Conservation (phyloP, 345 rosid genomes). For the Reutealis trisperma region DNA sequence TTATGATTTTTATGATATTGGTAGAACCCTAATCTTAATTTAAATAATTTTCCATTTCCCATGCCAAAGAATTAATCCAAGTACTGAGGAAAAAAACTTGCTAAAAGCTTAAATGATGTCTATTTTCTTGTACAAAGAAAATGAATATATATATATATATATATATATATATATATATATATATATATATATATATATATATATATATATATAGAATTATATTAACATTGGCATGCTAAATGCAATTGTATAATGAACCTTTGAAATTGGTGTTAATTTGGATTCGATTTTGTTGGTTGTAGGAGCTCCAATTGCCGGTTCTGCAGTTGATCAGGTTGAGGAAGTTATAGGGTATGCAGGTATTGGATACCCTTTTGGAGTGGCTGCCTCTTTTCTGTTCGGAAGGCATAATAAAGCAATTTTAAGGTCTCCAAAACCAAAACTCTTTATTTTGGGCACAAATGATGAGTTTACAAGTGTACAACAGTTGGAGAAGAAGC, state of each 20-base stretch:
- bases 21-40: not conserved
- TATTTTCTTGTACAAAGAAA: too few relatives aligned
- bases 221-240: too few relatives aligned
- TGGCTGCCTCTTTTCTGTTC: conserved; percentile 8
- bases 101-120: too few relatives aligned
- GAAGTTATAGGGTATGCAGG: conserved; percentile 19
- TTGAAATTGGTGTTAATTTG: not conserved
- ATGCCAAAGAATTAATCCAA: too few relatives aligned
- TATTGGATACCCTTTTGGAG: conserved; percentile 22
- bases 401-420: conserved; percentile 17
- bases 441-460: conserved; percentile 22
- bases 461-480: conserved; percentile 22
- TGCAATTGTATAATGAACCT: too few relatives aligned
- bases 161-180: too few relatives aligned
- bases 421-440: conserved; percentile 20
- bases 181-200: too few relatives aligned
- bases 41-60: too few relatives aligned
- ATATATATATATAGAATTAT: too few relatives aligned
- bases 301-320: conserved; percentile 27
- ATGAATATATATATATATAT: too few relatives aligned
- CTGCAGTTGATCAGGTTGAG: conserved; percentile 21
- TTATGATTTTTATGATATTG: not conserved
- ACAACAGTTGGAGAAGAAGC: conserved; percentile 17
- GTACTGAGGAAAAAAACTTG: too few relatives aligned
- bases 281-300: not conserved